Percentiles rank a stretch among this genome's conserved stretches.
Evolutionary conservation across 495 filamentous ascomycete species (phyloP).

Genomic region (Apodospora peruviana): DNA sequence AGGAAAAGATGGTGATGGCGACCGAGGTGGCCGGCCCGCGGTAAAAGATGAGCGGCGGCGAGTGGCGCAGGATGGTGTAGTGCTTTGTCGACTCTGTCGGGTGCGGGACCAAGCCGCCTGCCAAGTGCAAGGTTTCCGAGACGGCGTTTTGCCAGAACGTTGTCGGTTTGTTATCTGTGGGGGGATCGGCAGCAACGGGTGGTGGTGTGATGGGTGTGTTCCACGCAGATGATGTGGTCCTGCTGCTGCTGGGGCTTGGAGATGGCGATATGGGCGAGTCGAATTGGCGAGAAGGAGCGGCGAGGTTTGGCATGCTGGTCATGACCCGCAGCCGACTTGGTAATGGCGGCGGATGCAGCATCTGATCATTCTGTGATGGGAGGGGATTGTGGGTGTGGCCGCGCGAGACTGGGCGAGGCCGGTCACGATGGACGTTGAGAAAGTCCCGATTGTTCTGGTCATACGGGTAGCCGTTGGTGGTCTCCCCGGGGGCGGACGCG

Average conservation of each 20-base stretch:
- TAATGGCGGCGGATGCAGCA: neutral
- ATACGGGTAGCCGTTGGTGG: neutral
- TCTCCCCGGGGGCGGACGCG: neutral
- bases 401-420: neutral
- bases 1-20: constrained; percentile 53
- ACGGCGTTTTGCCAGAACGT: constrained; percentile 41
- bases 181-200: neutral
- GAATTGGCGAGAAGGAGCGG: neutral
- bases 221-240: neutral
- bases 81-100: constrained; percentile 61
- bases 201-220: neutral
- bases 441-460: neutral
- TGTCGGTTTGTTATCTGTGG: neutral
- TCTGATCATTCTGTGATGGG: neutral
- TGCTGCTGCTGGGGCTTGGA: neutral
- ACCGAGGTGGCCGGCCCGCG: constrained; percentile 57
- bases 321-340: neutral
- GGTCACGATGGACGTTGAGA: neutral
- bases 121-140: constrained; percentile 55
- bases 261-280: neutral
- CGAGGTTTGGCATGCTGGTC: neutral
- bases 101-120: constrained; percentile 56
- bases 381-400: neutral
- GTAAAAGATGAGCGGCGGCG: constrained; percentile 57
- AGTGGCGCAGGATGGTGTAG: constrained; percentile 62